Evolutionary conservation across 768 basidiomycete species (phyloP).

Genomic region (Collybia sp.): DNA sequence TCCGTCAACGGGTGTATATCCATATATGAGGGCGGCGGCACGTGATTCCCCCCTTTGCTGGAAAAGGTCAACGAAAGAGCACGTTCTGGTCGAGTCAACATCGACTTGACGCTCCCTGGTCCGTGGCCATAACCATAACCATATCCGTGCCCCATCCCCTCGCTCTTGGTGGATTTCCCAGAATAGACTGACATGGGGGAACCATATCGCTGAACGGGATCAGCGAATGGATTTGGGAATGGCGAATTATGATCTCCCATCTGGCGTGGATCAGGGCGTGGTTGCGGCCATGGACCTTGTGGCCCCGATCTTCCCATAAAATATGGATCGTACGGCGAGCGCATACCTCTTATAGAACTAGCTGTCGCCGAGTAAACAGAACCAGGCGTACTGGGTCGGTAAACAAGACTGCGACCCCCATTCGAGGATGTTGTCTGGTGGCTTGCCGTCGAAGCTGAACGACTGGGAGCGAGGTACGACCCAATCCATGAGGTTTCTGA

Average conservation of each 20-base stretch:
- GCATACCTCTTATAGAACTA: slow-evolving; percentile 2
- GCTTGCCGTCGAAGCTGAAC: slow-evolving; percentile 2
- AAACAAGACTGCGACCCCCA: slow-evolving; percentile 4
- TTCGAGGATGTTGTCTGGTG: neutral
- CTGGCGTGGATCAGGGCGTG: slow-evolving; percentile 1
- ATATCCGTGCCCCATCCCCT: neutral
- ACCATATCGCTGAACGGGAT: slow-evolving; percentile 12
- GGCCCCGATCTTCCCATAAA: neutral
- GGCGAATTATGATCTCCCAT: neutral
- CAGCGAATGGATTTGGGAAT: slow-evolving; percentile 14
- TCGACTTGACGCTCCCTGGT: too few relatives aligned
- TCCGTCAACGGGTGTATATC: neutral
- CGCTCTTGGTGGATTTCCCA: slow-evolving; percentile 2
- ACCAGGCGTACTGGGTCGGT: slow-evolving; percentile 8
- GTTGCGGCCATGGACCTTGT: neutral
- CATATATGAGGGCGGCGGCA: neutral
- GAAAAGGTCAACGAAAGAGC: too few relatives aligned
- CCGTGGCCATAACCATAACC: neutral
- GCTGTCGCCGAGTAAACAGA: slow-evolving; percentile 6
- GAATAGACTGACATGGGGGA: slow-evolving; percentile 7
- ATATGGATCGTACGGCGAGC: neutral
- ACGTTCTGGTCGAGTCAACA: too few relatives aligned
- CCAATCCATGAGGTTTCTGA: slow-evolving; percentile 15
- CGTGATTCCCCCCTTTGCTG: too few relatives aligned
- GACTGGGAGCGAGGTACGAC: neutral